These are phyloP conservation scores for Cicer cuneatum DNA, from an alignment of 306 rosid genomes.

Conservation along the genomic window DNA sequence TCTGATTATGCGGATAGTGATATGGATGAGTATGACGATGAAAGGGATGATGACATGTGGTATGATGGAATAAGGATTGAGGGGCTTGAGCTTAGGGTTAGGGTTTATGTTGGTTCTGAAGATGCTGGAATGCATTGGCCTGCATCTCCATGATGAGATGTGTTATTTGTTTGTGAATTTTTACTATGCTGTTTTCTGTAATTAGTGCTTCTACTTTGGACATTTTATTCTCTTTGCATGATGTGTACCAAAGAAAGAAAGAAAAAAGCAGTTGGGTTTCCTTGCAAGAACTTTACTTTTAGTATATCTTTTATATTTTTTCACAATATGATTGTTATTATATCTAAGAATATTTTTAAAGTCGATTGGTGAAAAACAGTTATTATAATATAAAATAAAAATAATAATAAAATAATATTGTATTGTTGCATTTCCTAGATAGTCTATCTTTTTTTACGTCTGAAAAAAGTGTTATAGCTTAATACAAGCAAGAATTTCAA, in stretches of 20 bases:
- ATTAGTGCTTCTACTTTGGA: neutral
- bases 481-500: too few species aligned
- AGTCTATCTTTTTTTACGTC: too few species aligned
- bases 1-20: slow-evolving; percentile 56
- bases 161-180: slow-evolving; percentile 45
- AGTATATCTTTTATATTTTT: neutral
- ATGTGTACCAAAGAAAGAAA: neutral
- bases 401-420: too few species aligned
- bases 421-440: too few species aligned
- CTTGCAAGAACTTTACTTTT: neutral
- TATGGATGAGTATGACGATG: slow-evolving; percentile 54
- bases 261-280: slow-evolving; percentile 2
- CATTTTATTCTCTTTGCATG: neutral
- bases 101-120: slow-evolving; percentile 77
- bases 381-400: neutral
- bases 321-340: neutral
- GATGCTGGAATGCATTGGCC: slow-evolving; percentile 78
- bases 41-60: slow-evolving; percentile 74
- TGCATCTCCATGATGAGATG: slow-evolving; percentile 64
- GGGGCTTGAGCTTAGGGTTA: slow-evolving; percentile 81
- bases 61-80: slow-evolving; percentile 75
- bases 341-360: neutral
- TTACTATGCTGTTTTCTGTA: neutral
- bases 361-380: neutral
- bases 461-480: too few species aligned